Evolutionary conservation across 352 stramenopile species (phyloP).

Genomic region (Phytophthora capsici): DNA sequence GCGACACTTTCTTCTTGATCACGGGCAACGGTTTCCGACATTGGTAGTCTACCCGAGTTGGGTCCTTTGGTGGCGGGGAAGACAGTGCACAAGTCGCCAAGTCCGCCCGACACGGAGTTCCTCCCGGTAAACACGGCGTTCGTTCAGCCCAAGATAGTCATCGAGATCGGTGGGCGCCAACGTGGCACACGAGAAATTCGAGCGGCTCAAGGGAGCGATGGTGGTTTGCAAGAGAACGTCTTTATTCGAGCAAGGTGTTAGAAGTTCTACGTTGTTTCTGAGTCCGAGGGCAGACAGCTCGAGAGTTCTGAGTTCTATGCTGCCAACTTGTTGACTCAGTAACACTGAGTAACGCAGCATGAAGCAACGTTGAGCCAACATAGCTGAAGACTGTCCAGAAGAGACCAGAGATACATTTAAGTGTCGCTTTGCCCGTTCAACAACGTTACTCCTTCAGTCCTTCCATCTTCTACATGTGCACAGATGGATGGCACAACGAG

Average conservation of each 20-base stretch:
- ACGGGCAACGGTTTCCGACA: too few species aligned
- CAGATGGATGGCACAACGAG: constrained; percentile 3
- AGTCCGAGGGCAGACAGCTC: too few species aligned
- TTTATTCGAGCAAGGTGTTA: not conserved
- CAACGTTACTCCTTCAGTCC: not conserved
- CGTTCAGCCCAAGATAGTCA: constrained; percentile 9
- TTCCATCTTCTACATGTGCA: not conserved
- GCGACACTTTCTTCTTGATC: too few species aligned
- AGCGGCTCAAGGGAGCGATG: not conserved
- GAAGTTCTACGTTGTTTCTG: too few species aligned
- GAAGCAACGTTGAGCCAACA: too few species aligned
- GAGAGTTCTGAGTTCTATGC: too few species aligned
- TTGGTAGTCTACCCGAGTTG: too few species aligned
- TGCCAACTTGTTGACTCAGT: too few species aligned
- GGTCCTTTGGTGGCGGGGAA: not conserved
- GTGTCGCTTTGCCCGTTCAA: constrained; percentile 7
- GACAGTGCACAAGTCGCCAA: constrained; percentile 8
- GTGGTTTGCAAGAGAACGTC: too few species aligned
- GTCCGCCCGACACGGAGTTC: constrained; percentile 1
- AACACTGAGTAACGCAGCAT: too few species aligned
- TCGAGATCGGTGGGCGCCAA: constrained; percentile 9
- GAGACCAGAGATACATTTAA: not conserved
- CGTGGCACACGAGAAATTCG: constrained; percentile 1
- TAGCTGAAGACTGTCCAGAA: not conserved
- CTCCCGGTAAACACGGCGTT: constrained; percentile 14